Evolutionary conservation across 2,329 filamentous ascomycete species (phyloP).

Genomic region (Colletotrichum incanum): DNA sequence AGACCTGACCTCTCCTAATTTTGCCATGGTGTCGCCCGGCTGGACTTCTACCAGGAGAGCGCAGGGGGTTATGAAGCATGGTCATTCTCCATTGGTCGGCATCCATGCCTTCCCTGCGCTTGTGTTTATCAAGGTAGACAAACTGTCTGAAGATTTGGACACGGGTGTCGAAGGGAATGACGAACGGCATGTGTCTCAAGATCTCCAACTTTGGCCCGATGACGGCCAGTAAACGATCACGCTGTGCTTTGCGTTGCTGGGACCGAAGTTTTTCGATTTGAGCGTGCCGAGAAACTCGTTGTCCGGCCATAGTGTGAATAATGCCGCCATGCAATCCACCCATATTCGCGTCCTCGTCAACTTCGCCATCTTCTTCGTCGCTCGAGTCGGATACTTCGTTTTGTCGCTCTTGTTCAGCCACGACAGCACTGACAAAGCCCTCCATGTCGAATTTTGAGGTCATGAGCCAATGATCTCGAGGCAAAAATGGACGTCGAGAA

Average conservation of each 20-base stretch:
- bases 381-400: constrained; percentile 64
- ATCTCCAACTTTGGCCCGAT: constrained; percentile 92
- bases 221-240: constrained; percentile 81
- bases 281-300: constrained; percentile 74
- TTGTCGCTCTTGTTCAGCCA: constrained; percentile 87
- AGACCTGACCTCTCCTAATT: constrained; percentile 84
- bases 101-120: constrained; percentile 76
- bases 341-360: constrained; percentile 48
- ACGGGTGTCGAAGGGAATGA: constrained; percentile 91
- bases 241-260: constrained; percentile 76
- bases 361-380: constrained; percentile 50
- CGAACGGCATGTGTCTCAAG: constrained; percentile 95
- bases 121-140: constrained; percentile 84
- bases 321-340: constrained; percentile 31
- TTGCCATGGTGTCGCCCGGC: constrained; percentile 80
- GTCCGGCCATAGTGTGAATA: constrained; percentile 63
- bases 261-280: constrained; percentile 75
- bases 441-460: constrained; percentile 89
- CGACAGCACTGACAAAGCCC: constrained; percentile 87
- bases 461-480: constrained; percentile 94
- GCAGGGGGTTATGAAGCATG: constrained; percentile 43
- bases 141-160: constrained; percentile 96
- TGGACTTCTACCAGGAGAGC: constrained; percentile 53
- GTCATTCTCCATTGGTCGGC: constrained; percentile 52
- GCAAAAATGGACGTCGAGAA: constrained; percentile 88